Evolutionary conservation across 345 rosid species (phyloP).

Genomic region (Eucalyptus tenuipes): DNA sequence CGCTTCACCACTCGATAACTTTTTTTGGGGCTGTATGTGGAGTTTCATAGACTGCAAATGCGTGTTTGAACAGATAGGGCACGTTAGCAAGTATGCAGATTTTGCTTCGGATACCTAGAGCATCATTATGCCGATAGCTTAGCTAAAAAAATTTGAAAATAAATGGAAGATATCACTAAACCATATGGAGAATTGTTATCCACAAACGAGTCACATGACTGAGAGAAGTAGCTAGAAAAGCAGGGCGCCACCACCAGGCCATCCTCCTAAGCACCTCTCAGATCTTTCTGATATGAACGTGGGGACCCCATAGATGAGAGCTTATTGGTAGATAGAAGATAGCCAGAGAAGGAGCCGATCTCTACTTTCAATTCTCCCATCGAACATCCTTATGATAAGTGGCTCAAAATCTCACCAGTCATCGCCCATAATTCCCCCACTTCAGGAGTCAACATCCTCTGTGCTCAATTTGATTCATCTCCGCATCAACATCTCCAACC

Average conservation of each 20-base stretch:
- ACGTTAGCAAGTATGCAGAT: not conserved
- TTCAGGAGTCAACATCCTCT: not conserved
- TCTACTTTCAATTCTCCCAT: not conserved
- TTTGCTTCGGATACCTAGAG: not conserved
- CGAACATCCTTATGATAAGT: not conserved
- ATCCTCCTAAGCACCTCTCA: not conserved
- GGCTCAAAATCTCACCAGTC: not conserved
- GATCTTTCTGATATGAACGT: not conserved
- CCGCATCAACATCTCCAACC: constrained; percentile 1
- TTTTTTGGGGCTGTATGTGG: not conserved
- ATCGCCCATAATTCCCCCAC: not conserved
- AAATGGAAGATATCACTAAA: not conserved
- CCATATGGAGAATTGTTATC: not conserved
- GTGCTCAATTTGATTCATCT: not conserved
- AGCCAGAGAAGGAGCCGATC: not conserved
- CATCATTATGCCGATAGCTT: not conserved
- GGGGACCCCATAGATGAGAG: not conserved
- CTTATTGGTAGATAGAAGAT: not conserved
- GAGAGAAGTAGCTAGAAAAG: not conserved
- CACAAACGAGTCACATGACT: not conserved
- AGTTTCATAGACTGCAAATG: not conserved
- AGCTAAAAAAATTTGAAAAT: not conserved
- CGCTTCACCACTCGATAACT: not conserved
- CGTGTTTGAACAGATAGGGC: not conserved
- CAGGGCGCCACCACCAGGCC: not conserved